Evolutionary conservation across 495 filamentous ascomycete genomes (phyloP).

Genomic region (Viridothelium virens): DNA sequence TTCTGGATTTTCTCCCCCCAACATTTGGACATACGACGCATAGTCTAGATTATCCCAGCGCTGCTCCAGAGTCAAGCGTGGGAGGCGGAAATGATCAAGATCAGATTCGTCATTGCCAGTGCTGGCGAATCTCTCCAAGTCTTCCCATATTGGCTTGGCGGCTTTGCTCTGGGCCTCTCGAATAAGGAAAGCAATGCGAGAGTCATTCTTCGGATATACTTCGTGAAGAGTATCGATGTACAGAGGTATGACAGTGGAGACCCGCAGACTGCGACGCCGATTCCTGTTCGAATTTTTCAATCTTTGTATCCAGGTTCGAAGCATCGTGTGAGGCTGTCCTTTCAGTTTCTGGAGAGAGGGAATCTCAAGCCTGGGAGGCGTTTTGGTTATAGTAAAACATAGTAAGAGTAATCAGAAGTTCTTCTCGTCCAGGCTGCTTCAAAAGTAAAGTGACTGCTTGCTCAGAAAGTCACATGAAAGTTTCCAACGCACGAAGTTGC

Average conservation of each 20-base stretch:
- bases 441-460: too few species aligned
- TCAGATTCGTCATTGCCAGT: slow-evolving; percentile 1
- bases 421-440: too few species aligned
- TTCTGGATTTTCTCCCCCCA: not conserved
- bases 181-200: not conserved
- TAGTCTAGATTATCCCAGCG: not conserved
- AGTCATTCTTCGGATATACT: not conserved
- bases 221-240: not conserved
- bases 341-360: not conserved
- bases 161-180: not conserved
- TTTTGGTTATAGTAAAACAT: not conserved
- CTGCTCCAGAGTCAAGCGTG: not conserved
- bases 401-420: not conserved
- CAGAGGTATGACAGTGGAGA: not conserved
- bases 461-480: too few species aligned
- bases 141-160: not conserved
- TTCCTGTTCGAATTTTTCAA: not conserved
- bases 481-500: too few species aligned
- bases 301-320: not conserved
- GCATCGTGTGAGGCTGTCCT: not conserved
- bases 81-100: slow-evolving; percentile 1
- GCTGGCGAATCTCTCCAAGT: not conserved
- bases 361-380: not conserved
- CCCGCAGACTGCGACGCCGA: not conserved
- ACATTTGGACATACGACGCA: not conserved